A percentile compares a stretch with the other conserved stretches of the same genome.
Evolutionary conservation across 495 filamentous ascomycete species (phyloP).

Genomic region (Penicillium arizonense): DNA sequence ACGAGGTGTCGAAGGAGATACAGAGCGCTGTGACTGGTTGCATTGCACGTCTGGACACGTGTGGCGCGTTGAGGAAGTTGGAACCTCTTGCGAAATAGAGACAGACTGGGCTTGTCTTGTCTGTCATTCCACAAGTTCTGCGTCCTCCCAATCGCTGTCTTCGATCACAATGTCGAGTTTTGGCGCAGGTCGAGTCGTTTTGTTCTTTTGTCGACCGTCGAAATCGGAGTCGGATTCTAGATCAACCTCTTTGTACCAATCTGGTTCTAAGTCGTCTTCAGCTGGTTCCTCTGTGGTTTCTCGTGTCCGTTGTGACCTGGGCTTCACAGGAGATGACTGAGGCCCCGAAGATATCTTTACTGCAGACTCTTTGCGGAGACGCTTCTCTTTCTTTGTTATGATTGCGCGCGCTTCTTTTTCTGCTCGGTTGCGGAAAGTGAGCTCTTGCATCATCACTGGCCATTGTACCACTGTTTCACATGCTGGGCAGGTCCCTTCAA

Average conservation of each 20-base stretch:
- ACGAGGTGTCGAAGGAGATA: slow-evolving; percentile 60
- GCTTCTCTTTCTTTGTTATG: slow-evolving; percentile 51
- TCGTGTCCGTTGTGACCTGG: neutral
- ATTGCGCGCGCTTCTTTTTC: slow-evolving; percentile 62
- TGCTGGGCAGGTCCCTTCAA: slow-evolving; percentile 66
- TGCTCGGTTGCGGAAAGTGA: slow-evolving; percentile 68
- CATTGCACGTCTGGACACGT: slow-evolving; percentile 34
- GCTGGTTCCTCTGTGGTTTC: slow-evolving; percentile 13
- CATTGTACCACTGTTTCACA: slow-evolving; percentile 66
- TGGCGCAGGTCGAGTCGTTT: slow-evolving; percentile 10
- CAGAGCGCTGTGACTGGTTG: slow-evolving; percentile 52
- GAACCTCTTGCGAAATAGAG: slow-evolving; percentile 33
- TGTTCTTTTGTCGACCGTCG: slow-evolving; percentile 9
- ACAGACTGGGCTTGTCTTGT: neutral
- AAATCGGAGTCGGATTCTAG: slow-evolving; percentile 37
- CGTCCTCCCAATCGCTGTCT: slow-evolving; percentile 61
- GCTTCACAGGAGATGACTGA: neutral
- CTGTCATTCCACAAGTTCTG: slow-evolving; percentile 46
- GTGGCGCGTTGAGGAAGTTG: slow-evolving; percentile 40
- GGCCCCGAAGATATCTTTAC: neutral
- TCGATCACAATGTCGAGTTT: slow-evolving; percentile 51
- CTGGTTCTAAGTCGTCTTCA: slow-evolving; percentile 36
- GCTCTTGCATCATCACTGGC: slow-evolving; percentile 77
- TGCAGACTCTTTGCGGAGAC: slow-evolving; percentile 17
- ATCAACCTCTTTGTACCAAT: slow-evolving; percentile 34